Evolutionary conservation across 768 basidiomycete genomes (phyloP), one percentile per base, ranked within the genome.

Genomic region (Lactarius deliciosus): DNA sequence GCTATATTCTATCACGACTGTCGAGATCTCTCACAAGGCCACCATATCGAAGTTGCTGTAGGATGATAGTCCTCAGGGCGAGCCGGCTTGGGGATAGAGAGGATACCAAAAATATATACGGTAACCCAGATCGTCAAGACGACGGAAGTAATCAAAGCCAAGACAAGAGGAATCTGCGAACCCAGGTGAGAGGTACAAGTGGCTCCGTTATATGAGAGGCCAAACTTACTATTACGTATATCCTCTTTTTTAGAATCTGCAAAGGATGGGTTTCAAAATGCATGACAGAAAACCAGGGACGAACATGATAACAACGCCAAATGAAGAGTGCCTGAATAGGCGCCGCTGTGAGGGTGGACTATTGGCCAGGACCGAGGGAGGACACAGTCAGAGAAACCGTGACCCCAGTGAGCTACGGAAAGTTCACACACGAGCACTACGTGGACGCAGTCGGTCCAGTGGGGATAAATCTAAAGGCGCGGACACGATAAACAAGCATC

Each of bases 311-410:
- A 56, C 66, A 67, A 22, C 58, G 57, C 58, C 53, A 64, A 53
- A 64, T 67, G 3, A 67, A 67, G 57, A 59, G 47, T 40, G 57
- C 62, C 15, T 67, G 66, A 47, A 67, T 64, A 4, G 66, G 66
- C 30, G 43, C 53, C 5, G 58, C 40, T n/a, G 8, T 16, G 41
- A 64, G 40, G 40, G 66, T 36, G 3, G 62, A 60, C 66, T 67
- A 28, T 54, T 28, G 57, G 20, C n/a, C 38, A 56, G 13, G 16
- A 11, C 13, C 11, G n/a, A 8, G 32, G 15, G n/a, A 8, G 30
- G 30, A 32, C 30, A n/a, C 28, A 2, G n/a, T 40, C 11, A 40
- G 36, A 53, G 38, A 62, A 53, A 25, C 57, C 38, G 30, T 5
- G 43, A 32, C 15, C 11, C 36, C 3, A 15, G 34, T 11, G 30